Evolutionary conservation across 371 early-diverging fungal genomes (phyloP), one percentile per base, ranked within the genome.

Genomic region (Mucor circinelloides): DNA sequence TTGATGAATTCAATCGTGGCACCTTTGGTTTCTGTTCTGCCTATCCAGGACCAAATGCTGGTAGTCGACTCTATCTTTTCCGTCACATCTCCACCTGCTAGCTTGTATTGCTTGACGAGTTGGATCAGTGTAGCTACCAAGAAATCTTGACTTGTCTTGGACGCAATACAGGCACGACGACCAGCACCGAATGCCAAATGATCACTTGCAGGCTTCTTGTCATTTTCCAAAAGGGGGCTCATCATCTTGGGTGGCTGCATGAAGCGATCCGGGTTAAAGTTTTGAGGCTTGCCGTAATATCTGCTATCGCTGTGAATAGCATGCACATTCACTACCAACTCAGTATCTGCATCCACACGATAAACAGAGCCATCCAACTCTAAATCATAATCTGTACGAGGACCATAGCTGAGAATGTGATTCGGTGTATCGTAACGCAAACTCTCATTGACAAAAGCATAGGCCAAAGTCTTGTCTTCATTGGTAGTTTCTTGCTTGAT

Each of bases 181-280:
- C 78, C 78, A 60, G 78, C 72, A 56, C 78, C 78, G 48, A 77
- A 77, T 10, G 78, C 78, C 65, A 77, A 59, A 66, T 74, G 75
- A 66, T 77, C 78, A 3, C 66, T 59, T 8, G 69, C 73, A 17
- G 64, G 42, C 25, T 66, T 67, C n/a, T 68, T 67, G 9, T 60
- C 72, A 0, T 64, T 64, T 9, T 63, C 46, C 28, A 74, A 52
- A 3, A 74, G 48, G 0, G 70, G 44, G 0, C 60, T 52, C 21
- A 34, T 67, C 54, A 67, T 58, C 19, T 66, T 64, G 3, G 72
- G 64, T 6, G 70, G 62, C 28, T 66, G 40, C 28, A 73, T 52
- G 57, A 70, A 78, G 19, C 79, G 70, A 3, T 68, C 63, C 10
- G 79, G 79, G 27, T 65, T 31, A 32, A 76, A 79, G 10, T 32